Base-by-base conservation (phyloP, 805 yeast genomes). In the Candida mattraensis region DNA sequence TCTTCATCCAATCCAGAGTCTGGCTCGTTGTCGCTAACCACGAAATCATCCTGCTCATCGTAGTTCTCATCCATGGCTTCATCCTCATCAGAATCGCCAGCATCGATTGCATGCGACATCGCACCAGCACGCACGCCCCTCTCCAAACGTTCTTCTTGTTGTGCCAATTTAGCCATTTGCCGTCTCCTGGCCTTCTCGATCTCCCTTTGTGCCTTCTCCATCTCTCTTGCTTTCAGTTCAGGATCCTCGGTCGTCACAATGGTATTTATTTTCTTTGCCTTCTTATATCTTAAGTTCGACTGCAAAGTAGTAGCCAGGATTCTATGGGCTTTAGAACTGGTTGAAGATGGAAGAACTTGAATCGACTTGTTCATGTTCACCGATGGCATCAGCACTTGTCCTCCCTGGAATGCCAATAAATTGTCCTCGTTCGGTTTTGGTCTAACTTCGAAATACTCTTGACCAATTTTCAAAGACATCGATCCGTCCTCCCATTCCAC, bases 401-500 rank as follows among this genome's bases (percentile, higher is more conserved):
- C 80, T 27, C 74, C 76, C 37, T 82, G 83, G 52, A 83, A 84
- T 20, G 87, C 76, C 31, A 93, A 66, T 36, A 83, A 78, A 20
- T 84, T 78, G 54, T 88, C 94, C 33, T 74, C 77, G 24, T 79
- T 66, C 7, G 82, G 78, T 39, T 78, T 76, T 8, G 74, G 63
- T 36, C 78, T 68, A 40, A 87, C 78, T 55, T 91, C 97, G 51
- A 89, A 91, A 45, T 82, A 71, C 61, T 93, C 99, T 30, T 73
- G 71, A 20, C 99, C 99, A 24, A 93, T 65, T 54, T 87, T 89
- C 48, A 93, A 66, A 2, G 97, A 88, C 44, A 79, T 64, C 4
- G 87, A 70, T 1, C 99, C 99, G 61, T 93, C 98, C 37, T 84
- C 83, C 99, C 99, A 93, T 58, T 87, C 84, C 22, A 93, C 74